Evolutionary conservation across 768 basidiomycete species (phyloP).

Genomic region (Galerina marginata): DNA sequence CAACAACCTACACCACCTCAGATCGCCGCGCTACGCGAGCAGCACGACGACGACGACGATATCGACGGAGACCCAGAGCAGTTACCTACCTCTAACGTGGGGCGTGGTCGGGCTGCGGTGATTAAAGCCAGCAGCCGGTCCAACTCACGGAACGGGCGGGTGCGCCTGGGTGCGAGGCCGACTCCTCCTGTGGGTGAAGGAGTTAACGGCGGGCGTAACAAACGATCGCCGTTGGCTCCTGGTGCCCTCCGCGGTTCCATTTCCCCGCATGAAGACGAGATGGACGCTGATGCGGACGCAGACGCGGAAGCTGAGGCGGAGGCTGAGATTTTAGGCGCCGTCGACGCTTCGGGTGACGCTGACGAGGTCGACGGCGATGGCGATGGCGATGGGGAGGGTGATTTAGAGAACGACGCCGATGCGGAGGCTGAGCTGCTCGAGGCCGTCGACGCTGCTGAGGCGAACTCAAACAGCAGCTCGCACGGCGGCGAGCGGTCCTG

Average conservation of each 20-base stretch:
- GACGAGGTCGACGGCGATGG: slow-evolving; percentile 29
- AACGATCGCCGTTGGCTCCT: slow-evolving; percentile 21
- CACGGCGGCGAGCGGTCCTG: slow-evolving; percentile 26
- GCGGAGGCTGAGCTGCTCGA: slow-evolving; percentile 49
- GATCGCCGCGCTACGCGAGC: slow-evolving; percentile 27
- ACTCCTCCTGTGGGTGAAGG: slow-evolving; percentile 11
- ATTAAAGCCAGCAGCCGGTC: slow-evolving; percentile 18
- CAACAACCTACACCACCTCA: slow-evolving; percentile 27
- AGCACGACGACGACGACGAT: slow-evolving; percentile 25
- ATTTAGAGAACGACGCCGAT: slow-evolving; percentile 27
- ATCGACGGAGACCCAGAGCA: slow-evolving; percentile 21
- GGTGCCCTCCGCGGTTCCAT: slow-evolving; percentile 9
- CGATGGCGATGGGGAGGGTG: slow-evolving; percentile 27
- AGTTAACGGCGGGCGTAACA: slow-evolving; percentile 10
- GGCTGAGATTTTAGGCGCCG: slow-evolving; percentile 39
- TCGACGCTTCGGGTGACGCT: slow-evolving; percentile 24
- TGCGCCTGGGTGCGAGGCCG: slow-evolving; percentile 10
- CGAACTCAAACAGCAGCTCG: slow-evolving; percentile 38
- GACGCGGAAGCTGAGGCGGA: slow-evolving; percentile 36
- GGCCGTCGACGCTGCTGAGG: slow-evolving; percentile 56
- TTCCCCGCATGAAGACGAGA: slow-evolving; percentile 23
- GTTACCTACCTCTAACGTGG: slow-evolving; percentile 34
- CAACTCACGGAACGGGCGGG: slow-evolving; percentile 25
- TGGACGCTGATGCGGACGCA: slow-evolving; percentile 34
- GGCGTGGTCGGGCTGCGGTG: slow-evolving; percentile 28